Evolutionary conservation across 148 eudicot species (phyloP).

Genomic region (Bassia scoparia): DNA sequence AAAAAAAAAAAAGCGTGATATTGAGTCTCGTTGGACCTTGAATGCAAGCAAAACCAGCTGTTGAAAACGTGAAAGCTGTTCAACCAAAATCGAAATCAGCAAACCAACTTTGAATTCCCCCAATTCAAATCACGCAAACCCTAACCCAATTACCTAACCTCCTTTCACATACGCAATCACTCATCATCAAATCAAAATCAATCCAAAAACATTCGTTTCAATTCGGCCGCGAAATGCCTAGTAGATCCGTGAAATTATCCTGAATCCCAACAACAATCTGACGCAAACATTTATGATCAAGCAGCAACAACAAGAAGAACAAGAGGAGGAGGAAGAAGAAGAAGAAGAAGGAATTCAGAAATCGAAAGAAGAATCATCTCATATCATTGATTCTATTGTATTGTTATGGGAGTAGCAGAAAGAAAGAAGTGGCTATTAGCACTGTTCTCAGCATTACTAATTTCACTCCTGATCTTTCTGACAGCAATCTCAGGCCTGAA

Average conservation of each 20-base stretch:
- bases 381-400: too few relatives aligned
- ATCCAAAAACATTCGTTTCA: background rate
- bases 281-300: too few relatives aligned
- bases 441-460: constrained; percentile 58
- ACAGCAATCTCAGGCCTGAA: constrained; percentile 55
- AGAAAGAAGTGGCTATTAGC: constrained; percentile 77
- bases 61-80: constrained; percentile 5
- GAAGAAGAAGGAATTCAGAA: constrained; percentile 10
- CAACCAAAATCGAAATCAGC: background rate
- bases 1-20: background rate
- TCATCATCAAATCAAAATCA: constrained; percentile 1
- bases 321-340: background rate
- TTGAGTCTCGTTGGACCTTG: too few relatives aligned
- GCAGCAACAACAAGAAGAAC: too few relatives aligned
- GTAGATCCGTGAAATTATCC: constrained; percentile 10
- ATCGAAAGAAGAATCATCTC: background rate
- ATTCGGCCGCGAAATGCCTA: background rate
- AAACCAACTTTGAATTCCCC: background rate
- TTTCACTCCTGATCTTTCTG: constrained; percentile 54
- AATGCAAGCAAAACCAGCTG: background rate
- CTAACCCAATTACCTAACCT: constrained; percentile 13
- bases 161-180: background rate
- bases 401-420: constrained; percentile 69
- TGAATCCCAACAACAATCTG: background rate
- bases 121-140: constrained; percentile 3